A percentile compares a stretch with the other conserved stretches of the same genome.
Conservation (phyloP, 345 rosid species). For the Boechera stricta region DNA sequence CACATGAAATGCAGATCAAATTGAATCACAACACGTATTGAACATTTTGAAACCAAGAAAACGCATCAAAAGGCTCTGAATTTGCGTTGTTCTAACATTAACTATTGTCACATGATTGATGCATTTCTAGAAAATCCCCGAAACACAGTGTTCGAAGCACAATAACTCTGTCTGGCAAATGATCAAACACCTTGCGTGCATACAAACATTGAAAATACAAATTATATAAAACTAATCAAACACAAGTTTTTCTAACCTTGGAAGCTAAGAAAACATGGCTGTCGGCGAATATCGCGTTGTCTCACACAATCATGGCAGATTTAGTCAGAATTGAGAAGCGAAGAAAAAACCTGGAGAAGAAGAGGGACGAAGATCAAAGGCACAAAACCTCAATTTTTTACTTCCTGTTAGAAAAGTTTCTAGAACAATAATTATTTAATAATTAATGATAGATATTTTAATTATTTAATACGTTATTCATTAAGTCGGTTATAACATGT, state of each 20-base stretch:
- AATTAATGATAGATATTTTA: no score
- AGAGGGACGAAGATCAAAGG: background rate
- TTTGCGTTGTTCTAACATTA: background rate
- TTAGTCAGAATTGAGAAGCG: background rate
- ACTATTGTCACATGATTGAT: background rate
- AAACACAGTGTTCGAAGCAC: background rate
- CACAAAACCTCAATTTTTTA: background rate
- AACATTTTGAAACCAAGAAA: no score
- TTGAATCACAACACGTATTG: background rate
- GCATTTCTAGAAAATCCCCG: background rate
- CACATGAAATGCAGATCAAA: background rate
- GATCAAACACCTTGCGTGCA: conserved; percentile 38
- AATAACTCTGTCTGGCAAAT: background rate
- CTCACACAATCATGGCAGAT: background rate
- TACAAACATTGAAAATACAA: background rate
- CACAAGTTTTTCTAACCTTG: background rate
- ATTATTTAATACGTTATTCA: no score
- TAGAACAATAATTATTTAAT: no score
- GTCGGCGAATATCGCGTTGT: background rate
- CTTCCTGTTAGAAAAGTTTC: no score
- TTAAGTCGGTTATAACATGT: no score
- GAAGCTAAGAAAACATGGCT: background rate
- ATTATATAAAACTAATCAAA: background rate
- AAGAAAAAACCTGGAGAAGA: background rate
- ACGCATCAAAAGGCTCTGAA: background rate